Base-by-base conservation (phyloP, 768 basidiomycete genomes). In the Boletus eberwhitei region DNA sequence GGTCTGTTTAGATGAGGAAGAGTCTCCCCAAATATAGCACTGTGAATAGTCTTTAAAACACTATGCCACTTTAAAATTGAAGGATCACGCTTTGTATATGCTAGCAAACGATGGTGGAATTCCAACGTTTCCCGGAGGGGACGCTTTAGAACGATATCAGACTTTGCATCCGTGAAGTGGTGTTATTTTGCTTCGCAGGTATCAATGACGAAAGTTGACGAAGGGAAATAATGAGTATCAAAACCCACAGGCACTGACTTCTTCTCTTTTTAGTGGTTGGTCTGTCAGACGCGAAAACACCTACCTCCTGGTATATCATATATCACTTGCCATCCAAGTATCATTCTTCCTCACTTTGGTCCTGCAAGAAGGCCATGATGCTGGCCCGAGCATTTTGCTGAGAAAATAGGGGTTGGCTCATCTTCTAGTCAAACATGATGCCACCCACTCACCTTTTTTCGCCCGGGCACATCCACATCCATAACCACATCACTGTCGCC, bases 341-440 rank as follows among this genome's bases (percentile, higher is more conserved):
- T 60, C 36, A 69, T 32, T 71, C 82, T 19, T 80, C 79, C 36
- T 86, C 86, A 60, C 87, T 88, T 63, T 90, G 86, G 61, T 87
- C 85, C 37, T 72, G 77, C 55, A 91, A 72, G 66, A 90, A 90
- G 6, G 84, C 86, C 75, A 79, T 80, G 48, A 91, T 88, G 54
- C 82, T 87, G 53, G 75, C 74, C 19, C 79, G 74, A 19, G 81
- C 81, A 42, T 73, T 81, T 53, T 60, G 65, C 78, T 79, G 50
- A 22, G 41, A 41, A 41, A n/a, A 47, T 35, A 22, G 40, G 17
- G 8, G 32, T 48, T 48, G 41, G 40, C 5, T 24, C 34, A n/a
- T 24, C 19, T 29, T 19, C 42, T 34, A 31, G 40, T 32, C 31
- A 21, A 24, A 8, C 37, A 13, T 0, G 12, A 34, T 22, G 24